Conservation (phyloP, 345 rosid species). For the Syzygium grande region DNA sequence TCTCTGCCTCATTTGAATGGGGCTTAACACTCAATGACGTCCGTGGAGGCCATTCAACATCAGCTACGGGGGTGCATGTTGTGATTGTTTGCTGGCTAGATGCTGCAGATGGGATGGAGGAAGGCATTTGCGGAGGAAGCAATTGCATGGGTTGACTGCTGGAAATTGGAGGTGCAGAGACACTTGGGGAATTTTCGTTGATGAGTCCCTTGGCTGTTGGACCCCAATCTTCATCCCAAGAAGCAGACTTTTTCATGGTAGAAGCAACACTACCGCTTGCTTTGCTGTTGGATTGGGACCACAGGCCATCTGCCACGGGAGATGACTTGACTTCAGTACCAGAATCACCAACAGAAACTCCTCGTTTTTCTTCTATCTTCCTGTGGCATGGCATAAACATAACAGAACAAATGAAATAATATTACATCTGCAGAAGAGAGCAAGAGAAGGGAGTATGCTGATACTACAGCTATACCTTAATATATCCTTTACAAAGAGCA, state of each 20-base stretch:
- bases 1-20: slow-evolving; percentile 18
- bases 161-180: not conserved
- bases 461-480: slow-evolving; percentile 43
- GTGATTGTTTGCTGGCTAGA: slow-evolving; percentile 36
- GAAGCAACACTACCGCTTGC: slow-evolving; percentile 38
- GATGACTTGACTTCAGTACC: slow-evolving; percentile 50
- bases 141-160: slow-evolving; percentile 26
- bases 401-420: not conserved
- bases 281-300: slow-evolving; percentile 39
- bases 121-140: slow-evolving; percentile 24
- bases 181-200: not conserved
- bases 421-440: not conserved
- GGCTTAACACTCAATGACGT: slow-evolving; percentile 24
- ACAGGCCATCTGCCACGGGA: slow-evolving; percentile 35
- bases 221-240: slow-evolving; percentile 97
- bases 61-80: slow-evolving; percentile 69
- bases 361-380: slow-evolving; percentile 81
- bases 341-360: slow-evolving; percentile 55
- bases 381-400: slow-evolving; percentile 24
- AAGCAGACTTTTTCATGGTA: slow-evolving; percentile 31
- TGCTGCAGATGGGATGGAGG: slow-evolving; percentile 17
- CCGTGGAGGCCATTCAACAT: slow-evolving; percentile 90
- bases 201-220: slow-evolving; percentile 29
- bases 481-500: slow-evolving; percentile 84
- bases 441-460: not conserved